Evolutionary conservation across 805 yeast genomes (phyloP), one percentile per base, ranked within the genome.

Genomic region (Yarrowia sp.): DNA sequence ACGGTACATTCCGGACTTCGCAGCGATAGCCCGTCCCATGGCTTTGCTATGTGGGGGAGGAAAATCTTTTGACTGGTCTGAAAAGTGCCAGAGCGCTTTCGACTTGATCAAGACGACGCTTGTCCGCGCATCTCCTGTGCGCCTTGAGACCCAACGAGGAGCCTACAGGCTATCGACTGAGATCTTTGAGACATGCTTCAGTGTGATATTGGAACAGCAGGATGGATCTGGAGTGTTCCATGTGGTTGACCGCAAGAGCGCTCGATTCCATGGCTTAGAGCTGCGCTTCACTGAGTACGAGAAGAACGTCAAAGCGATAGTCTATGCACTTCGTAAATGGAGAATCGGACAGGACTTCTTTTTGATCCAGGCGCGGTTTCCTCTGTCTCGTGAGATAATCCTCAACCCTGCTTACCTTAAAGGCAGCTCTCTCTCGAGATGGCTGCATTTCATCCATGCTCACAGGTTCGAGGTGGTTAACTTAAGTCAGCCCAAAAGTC

Each of bases 1-100:
- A 24, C 61, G 61, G 14, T 55, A 55, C 36, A 55, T 55, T n/a
- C 61, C 34, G 7, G 36, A 55, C 61, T 55, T 55, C 39, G 61
- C 61, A 9, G 10, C 9, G 14, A 30, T 55, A 9, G 61, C 61
- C 4, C 61, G 61, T n/a, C 61, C 61, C 5, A n/a, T 55, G 34
- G 61, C 61, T 13, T 24, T 24, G 13, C 13, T 39, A 7, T 55
- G 61, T 39, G 46, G 61, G 3, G 61, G 46, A 2, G 24, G 39
- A 46, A 40, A 39, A 19, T 15, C 61, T 15, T 55, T 55, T 15
- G 24, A 6, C 14, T 55, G 61, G 61, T 24, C 61, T 5, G 38
- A 40, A 9, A 24, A 39, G 36, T 55, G 46, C 46, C 61, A 55
- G 38, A 40, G 46, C 20, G 61, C 61, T 3, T 55, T 55, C n/a